These are phyloP conservation scores for Nymphaea thermarum DNA, from an alignment of 164 flowering plant genomes.

Conservation along the genomic window DNA sequence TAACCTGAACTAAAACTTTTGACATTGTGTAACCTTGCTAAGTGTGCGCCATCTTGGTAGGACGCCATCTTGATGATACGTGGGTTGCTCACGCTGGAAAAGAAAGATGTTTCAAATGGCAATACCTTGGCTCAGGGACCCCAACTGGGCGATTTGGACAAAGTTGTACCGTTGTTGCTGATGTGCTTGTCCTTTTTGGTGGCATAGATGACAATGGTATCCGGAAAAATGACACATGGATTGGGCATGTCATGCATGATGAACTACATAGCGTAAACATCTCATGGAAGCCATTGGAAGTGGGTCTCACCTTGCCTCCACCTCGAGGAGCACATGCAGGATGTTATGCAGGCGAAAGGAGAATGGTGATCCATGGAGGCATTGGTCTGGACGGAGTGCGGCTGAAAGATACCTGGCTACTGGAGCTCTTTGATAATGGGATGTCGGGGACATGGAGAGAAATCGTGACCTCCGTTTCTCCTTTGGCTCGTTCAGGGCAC, in stretches of 20 bases:
- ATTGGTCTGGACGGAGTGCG: slow-evolving; percentile 57
- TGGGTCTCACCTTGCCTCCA: slow-evolving; percentile 48
- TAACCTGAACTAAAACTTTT: no score
- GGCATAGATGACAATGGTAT: slow-evolving; percentile 78
- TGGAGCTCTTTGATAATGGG: slow-evolving; percentile 50
- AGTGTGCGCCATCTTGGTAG: slow-evolving; percentile 17
- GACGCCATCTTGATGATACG: slow-evolving; percentile 91
- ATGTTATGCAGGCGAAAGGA: slow-evolving; percentile 38
- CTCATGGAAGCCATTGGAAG: slow-evolving; percentile 65
- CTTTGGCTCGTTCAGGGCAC: slow-evolving; percentile 93
- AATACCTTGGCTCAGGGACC: slow-evolving; percentile 41
- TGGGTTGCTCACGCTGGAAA: slow-evolving; percentile 66
- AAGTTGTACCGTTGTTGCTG: slow-evolving; percentile 40
- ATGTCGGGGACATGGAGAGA: slow-evolving; percentile 51
- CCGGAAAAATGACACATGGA: slow-evolving; percentile 91
- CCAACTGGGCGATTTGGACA: slow-evolving; percentile 98
- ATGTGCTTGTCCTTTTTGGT: slow-evolving; percentile 72
- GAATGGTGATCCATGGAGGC: slow-evolving; percentile 85
- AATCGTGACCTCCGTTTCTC: slow-evolving; percentile 34
- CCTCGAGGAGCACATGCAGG: slow-evolving; percentile 95
- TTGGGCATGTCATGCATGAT: slow-evolving; percentile 34
- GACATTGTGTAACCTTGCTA: no score
- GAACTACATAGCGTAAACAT: slow-evolving; percentile 32
- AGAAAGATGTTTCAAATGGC: slow-evolving; percentile 47
- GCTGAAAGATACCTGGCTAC: slow-evolving; percentile 69